These are phyloP conservation scores for Gentiana macrophylla DNA, from an alignment of 257 asterid species.

Conservation along the genomic window DNA sequence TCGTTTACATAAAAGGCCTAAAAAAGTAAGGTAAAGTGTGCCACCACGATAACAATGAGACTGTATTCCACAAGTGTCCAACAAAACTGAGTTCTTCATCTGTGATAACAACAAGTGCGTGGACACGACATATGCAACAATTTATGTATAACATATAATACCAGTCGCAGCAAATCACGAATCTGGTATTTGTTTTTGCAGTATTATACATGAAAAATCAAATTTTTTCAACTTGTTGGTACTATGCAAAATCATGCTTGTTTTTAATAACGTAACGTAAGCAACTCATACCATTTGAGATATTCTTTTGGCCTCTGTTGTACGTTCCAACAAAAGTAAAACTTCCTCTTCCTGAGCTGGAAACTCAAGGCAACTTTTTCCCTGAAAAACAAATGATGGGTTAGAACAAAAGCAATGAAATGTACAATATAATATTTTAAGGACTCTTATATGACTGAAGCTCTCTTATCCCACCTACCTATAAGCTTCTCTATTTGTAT, in stretches of 20 bases:
- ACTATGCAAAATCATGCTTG: too few species aligned
- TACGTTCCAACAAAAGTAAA: conserved; percentile 51
- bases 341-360: conserved; percentile 80
- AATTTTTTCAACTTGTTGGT: too few species aligned
- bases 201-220: neutral
- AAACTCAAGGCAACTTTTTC: conserved; percentile 54
- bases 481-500: conserved; percentile 73
- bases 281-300: conserved; percentile 43
- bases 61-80: too few species aligned
- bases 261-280: neutral
- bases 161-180: neutral
- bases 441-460: too few species aligned
- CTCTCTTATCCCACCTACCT: conserved; percentile 26
- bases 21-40: too few species aligned
- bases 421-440: neutral
- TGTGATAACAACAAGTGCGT: too few species aligned
- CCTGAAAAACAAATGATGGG: conserved; percentile 28
- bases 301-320: conserved; percentile 69
- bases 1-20: too few species aligned
- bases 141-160: neutral
- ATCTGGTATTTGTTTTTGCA: neutral
- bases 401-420: neutral
- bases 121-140: too few species aligned
- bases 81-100: too few species aligned
- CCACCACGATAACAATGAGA: too few species aligned